phyloP scores from a whole-genome alignment of 2,329 filamentous ascomycete species.

The Stemphylium beticola region DNA sequence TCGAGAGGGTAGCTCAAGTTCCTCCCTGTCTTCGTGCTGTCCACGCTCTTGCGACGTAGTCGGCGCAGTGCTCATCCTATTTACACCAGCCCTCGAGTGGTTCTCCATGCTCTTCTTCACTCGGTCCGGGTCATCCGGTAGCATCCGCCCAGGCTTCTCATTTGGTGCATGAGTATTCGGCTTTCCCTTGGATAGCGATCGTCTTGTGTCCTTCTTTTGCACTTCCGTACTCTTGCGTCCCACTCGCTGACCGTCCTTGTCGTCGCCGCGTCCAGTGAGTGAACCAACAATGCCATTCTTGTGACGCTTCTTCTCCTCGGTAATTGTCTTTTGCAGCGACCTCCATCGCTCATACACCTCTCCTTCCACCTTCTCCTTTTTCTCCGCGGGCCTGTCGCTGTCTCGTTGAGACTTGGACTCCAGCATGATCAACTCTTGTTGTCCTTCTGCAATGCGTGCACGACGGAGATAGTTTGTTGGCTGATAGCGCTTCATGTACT shows the following conservation, averaged over 20 bases:
- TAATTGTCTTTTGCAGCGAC: constrained; percentile 28
- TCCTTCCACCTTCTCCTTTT: constrained; percentile 42
- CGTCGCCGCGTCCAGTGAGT: constrained; percentile 31
- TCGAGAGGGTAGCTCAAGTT: constrained; percentile 2
- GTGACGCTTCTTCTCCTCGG: constrained; percentile 34
- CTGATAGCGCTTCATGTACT: constrained; percentile 61
- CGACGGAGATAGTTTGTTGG: constrained; percentile 62
- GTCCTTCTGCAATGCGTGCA: constrained; percentile 65
- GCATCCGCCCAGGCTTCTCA: constrained; percentile 10
- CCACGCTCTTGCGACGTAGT: constrained; percentile 14
- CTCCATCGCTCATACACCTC: constrained; percentile 33
- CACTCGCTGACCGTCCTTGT: constrained; percentile 37
- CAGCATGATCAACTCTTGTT: constrained; percentile 34
- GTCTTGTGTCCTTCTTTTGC: constrained; percentile 3
- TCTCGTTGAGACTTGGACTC: constrained; percentile 15
- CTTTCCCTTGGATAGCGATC: constrained; percentile 11
- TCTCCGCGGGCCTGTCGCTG: constrained; percentile 14
- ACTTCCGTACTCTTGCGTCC: constrained; percentile 34
- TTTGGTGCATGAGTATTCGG: constrained; percentile 17
- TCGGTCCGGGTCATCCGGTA: constrained; percentile 1
- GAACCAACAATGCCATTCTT: constrained; percentile 33
- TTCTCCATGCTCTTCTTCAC: background rate
- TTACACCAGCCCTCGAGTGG: constrained; percentile 19
- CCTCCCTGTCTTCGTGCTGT: constrained; percentile 1
- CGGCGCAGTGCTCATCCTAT: constrained; percentile 30